Percentiles rank a stretch among this genome's conserved stretches.
Evolutionary conservation across 345 rosid genomes (phyloP).

Genomic region (Abelmoschus esculentus): DNA sequence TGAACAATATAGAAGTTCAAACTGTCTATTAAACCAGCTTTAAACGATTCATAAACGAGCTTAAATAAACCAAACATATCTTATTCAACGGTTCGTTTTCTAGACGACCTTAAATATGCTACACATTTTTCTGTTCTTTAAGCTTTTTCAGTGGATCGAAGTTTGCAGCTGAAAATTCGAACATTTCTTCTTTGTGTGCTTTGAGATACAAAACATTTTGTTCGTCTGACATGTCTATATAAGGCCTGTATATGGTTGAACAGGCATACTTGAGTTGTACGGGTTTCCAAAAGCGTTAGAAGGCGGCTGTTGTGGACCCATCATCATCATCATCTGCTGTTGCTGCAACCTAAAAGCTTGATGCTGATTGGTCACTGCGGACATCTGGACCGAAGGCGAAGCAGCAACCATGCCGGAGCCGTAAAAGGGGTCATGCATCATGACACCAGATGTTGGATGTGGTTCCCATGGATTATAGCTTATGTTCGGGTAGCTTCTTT

Average conservation of each 20-base stretch:
- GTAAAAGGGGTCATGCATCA: slow-evolving; percentile 70
- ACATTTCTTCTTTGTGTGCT: neutral
- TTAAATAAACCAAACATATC: too few relatives aligned
- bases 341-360: slow-evolving; percentile 60
- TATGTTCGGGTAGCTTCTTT: slow-evolving; percentile 60
- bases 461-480: slow-evolving; percentile 89
- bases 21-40: too few relatives aligned
- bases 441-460: slow-evolving; percentile 32
- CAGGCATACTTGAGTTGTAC: slow-evolving; percentile 50
- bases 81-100: neutral
- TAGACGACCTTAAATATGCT: too few relatives aligned
- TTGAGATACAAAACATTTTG: neutral
- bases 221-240: slow-evolving; percentile 19
- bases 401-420: slow-evolving; percentile 44
- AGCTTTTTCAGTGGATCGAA: neutral
- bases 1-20: too few relatives aligned
- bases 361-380: slow-evolving; percentile 38
- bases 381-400: slow-evolving; percentile 62
- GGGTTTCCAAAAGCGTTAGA: slow-evolving; percentile 53
- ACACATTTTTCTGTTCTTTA: slow-evolving; percentile 14
- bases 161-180: neutral
- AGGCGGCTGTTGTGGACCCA: slow-evolving; percentile 47
- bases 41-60: too few relatives aligned
- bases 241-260: slow-evolving; percentile 52
- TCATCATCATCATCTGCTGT: slow-evolving; percentile 57